Percentiles rank a stretch among this genome's conserved stretches.
These are phyloP conservation scores for Claviceps quebecensis DNA, from an alignment of 2,329 filamentous ascomycete species.

Conservation along the genomic window DNA sequence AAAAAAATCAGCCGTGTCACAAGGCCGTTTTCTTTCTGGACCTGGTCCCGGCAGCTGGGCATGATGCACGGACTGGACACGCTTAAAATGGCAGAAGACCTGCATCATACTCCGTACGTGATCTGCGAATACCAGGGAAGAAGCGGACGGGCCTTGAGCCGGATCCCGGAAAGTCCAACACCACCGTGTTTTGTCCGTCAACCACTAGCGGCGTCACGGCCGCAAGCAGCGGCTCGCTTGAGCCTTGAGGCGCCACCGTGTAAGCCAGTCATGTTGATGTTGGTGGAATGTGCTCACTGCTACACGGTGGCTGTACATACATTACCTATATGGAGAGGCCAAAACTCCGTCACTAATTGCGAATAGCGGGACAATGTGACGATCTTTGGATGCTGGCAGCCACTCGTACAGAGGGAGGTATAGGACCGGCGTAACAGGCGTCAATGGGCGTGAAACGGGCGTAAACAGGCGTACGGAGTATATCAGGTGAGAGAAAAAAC, in stretches of 20 bases:
- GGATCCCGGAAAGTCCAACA: constrained; percentile 6
- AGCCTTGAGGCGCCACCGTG: not conserved
- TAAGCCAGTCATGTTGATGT: not conserved
- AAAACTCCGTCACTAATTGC: not conserved
- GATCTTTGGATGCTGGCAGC: not conserved
- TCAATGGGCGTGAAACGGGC: too few species aligned
- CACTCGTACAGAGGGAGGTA: not conserved
- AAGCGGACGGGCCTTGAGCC: constrained; percentile 4
- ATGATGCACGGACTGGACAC: constrained; percentile 2
- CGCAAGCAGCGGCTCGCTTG: constrained; percentile 7
- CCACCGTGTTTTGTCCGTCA: not conserved
- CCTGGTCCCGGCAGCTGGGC: not conserved
- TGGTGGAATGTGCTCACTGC: too few species aligned
- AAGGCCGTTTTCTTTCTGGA: too few species aligned
- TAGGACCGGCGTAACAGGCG: not conserved
- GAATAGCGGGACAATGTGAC: not conserved
- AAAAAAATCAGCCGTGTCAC: not conserved
- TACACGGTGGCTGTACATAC: not conserved
- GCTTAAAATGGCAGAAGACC: constrained; percentile 7
- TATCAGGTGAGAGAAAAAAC: too few species aligned
- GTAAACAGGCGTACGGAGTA: too few species aligned
- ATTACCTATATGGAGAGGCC: not conserved
- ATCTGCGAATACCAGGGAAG: constrained; percentile 3
- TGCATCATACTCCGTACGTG: constrained; percentile 9
- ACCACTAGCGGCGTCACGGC: not conserved